Evolutionary conservation across 2,329 filamentous ascomycete genomes (phyloP).

Genomic region (Daldinia sp.): DNA sequence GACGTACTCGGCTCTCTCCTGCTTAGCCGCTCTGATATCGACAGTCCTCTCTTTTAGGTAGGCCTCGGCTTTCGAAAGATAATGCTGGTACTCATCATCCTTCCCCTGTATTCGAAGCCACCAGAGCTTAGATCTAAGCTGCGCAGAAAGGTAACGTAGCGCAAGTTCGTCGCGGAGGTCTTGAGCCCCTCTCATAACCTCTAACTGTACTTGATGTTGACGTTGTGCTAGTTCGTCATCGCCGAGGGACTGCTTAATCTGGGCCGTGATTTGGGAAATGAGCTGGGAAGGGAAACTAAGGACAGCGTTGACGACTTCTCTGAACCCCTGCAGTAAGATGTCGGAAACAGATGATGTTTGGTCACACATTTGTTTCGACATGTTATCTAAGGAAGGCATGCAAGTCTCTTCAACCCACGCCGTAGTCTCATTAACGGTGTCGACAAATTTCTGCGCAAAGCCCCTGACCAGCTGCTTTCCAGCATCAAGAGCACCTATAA

Average conservation of each 20-base stretch:
- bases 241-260: constrained; percentile 40
- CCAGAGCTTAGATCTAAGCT: constrained; percentile 63
- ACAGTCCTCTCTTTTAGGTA: constrained; percentile 52
- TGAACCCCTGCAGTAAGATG: constrained; percentile 43
- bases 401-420: constrained; percentile 47
- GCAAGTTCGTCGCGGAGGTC: constrained; percentile 53
- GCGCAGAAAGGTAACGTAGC: constrained; percentile 59
- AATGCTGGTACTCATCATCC: constrained; percentile 55
- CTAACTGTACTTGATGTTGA: constrained; percentile 45
- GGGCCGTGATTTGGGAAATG: constrained; percentile 38
- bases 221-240: constrained; percentile 39
- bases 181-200: constrained; percentile 46
- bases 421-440: constrained; percentile 51
- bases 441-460: constrained; percentile 53
- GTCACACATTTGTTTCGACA: constrained; percentile 45
- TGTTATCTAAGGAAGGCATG: constrained; percentile 44
- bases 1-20: constrained; percentile 42
- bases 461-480: constrained; percentile 52
- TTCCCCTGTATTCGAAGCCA: constrained; percentile 65
- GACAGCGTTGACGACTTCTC: constrained; percentile 40
- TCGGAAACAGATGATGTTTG: constrained; percentile 45
- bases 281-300: constrained; percentile 33
- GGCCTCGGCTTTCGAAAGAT: constrained; percentile 56
- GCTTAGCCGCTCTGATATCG: constrained; percentile 45
- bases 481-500: constrained; percentile 55